Evolutionary conservation across 495 filamentous ascomycete genomes (phyloP), one percentile per base, ranked within the genome.

Genomic region (Aspergillus hancockii): DNA sequence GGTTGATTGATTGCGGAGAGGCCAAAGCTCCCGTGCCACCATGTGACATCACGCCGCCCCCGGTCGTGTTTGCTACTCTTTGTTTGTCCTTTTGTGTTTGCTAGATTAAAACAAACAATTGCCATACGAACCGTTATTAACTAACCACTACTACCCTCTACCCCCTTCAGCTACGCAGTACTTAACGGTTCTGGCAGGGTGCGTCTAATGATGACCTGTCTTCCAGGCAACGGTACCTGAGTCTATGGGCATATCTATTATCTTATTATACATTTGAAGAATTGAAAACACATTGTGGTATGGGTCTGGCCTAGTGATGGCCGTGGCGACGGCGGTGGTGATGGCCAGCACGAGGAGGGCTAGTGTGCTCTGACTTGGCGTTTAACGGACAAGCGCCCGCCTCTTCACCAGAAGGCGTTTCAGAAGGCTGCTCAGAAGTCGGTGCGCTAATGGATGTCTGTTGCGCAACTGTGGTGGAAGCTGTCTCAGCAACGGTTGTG

Each of bases 21-120:
- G 50, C 57, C 57, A 53, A 59, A 59, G 57, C 49, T 36, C 49
- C 36, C n/a, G n/a, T n/a, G 32, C 8, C 9, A n/a, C 9, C 55
- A 36, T 40, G 57, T 59, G 57, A 59, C 50, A 54, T 59, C 57
- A 59, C 57, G 25, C 21, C 47, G 13, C 34, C 34, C 34, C 13
- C 9, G 30, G 8, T 22, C 23, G 18, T 28, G 21, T 50, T 47
- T 57, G 23, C 28, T 49, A 50, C 28, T 23, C 40, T 28, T 59
- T 31, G 3, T 14, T 34, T 16, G 18, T 47, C 25, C 30, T 45
- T 23, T 31, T 46, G 32, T 38, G 14, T 49, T 38, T 50, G 36
- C 2, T 40, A 4, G 12, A 13, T n/a, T 40, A 3, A n/a, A n/a
- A n/a, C n/a, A n/a, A n/a, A 40, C 9, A 40, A 40, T 40, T 40